These are phyloP conservation scores for Pestalotiopsis sp. DNA, from an alignment of 2,329 filamentous ascomycete genomes.

Conservation along the genomic window DNA sequence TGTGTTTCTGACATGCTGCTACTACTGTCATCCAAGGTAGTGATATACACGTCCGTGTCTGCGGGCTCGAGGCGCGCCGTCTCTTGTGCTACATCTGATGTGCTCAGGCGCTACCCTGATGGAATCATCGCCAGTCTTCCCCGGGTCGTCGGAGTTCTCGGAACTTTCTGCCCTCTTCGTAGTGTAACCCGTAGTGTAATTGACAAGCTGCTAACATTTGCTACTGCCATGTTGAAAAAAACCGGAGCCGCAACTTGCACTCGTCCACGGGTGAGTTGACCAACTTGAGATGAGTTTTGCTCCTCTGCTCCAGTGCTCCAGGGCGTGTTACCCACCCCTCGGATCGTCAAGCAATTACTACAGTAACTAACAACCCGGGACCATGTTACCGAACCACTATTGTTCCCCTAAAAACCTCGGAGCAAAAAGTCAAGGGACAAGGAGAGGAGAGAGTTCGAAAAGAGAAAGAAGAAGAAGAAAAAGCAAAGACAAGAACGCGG, in stretches of 20 bases:
- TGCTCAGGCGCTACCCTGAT: not conserved
- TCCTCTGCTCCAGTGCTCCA: not conserved
- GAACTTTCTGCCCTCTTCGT: not conserved
- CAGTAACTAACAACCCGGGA: not conserved
- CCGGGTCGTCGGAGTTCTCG: not conserved
- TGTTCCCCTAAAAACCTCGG: no score
- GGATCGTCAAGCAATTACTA: not conserved
- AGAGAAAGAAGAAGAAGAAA: not conserved
- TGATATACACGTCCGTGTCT: not conserved
- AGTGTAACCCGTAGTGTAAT: not conserved
- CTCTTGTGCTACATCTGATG: not conserved
- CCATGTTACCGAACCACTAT: not conserved
- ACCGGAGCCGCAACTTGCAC: not conserved
- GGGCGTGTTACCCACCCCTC: constrained; percentile 1
- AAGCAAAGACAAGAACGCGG: not conserved
- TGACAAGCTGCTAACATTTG: not conserved
- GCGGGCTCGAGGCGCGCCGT: not conserved
- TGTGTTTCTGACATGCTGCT: not conserved
- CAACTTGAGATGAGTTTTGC: not conserved
- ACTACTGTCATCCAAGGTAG: not conserved
- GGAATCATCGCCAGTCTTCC: not conserved
- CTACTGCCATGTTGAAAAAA: not conserved
- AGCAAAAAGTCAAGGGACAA: no score
- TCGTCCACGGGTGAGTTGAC: not conserved
- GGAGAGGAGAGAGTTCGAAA: not conserved